Evolutionary conservation across 2,329 filamentous ascomycete species (phyloP), one percentile per base, ranked within the genome.

Genomic region (Dothiorella sarmentorum): DNA sequence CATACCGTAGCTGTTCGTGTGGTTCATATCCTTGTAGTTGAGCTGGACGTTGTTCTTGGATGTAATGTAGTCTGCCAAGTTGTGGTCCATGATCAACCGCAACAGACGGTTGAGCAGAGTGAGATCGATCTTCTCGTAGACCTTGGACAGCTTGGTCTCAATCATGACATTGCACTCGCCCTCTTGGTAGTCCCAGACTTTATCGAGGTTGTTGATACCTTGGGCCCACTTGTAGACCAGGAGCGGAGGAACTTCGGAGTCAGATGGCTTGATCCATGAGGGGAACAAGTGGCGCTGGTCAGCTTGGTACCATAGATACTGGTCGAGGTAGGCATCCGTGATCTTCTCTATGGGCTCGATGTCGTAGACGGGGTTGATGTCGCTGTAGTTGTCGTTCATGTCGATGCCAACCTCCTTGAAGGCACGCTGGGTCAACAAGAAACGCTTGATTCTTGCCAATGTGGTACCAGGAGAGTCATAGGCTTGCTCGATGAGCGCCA

Each of bases 11-110:
- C 91, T 95, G 76, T 99, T 99, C 71, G 95, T 94, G 69, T 99
- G 94, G 70, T 97, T 97, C 94, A 99, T 99, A 68, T 99, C 94
- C 79, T 99, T 99, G 81, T 99, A 99, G 62, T 95, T 97, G 63
- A 99, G 83, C 72, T 97, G 93, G 11, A 99, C 94, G 70, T 99
- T 99, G 80, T 99, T 99, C 84, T 99, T 99, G 35, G 93, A 91
- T 1, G 93, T 97, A 69, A 99, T 99, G 76, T 99, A 99, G 73
- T 99, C 95, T 4, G 94, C 94, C 77, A 99, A 77, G 73, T 99
- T 99, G 81, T 99, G 94, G 68, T 99, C 95, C 95, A 99, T 99
- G 72, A 99, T 97, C 64, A 99, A 77, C 47, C 94, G 85, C 51
- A 99, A 81, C 29, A 99, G 82, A 60, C 93, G 90, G 76, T 99